A percentile compares a stretch with the other conserved stretches of the same genome.
Evolutionary conservation across 2,329 filamentous ascomycete genomes (phyloP).

Genomic region (Fusarium brachygibbosum): DNA sequence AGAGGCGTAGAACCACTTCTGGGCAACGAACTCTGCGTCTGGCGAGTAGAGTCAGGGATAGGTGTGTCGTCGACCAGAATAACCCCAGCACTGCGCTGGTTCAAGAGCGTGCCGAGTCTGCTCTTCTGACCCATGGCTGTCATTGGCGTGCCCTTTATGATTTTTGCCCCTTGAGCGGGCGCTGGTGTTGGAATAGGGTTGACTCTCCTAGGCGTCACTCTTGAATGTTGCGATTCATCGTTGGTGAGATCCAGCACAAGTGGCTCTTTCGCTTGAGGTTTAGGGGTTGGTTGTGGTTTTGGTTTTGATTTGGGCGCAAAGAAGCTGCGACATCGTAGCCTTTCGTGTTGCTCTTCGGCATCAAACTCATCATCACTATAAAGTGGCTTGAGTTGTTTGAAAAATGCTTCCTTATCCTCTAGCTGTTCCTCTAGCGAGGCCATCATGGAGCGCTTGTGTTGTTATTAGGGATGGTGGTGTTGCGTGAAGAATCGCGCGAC

Average conservation of each 20-base stretch:
- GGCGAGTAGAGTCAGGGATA: conserved; percentile 47
- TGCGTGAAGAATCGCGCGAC: conserved; percentile 13
- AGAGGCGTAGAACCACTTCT: conserved; percentile 53
- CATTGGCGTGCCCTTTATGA: conserved; percentile 53
- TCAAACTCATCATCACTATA: conserved; percentile 53
- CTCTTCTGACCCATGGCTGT: conserved; percentile 40
- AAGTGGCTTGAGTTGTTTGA: conserved; percentile 57
- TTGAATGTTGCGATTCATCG: conserved; percentile 31
- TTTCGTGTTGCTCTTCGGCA: conserved; percentile 51
- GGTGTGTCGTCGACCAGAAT: conserved; percentile 49
- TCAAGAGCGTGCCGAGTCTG: conserved; percentile 36
- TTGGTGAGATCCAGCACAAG: conserved; percentile 35
- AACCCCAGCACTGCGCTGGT: conserved; percentile 36
- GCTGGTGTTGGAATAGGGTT: conserved; percentile 35
- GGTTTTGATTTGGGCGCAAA: conserved; percentile 39
- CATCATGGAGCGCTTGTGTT: conserved; percentile 39
- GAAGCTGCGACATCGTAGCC: conserved; percentile 50
- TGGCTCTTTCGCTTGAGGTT: conserved; percentile 12
- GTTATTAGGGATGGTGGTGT: background rate
- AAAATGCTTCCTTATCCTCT: conserved; percentile 62
- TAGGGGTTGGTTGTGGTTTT: conserved; percentile 5
- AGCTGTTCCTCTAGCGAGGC: conserved; percentile 47
- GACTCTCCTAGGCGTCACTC: conserved; percentile 39
- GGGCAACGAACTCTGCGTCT: conserved; percentile 31
- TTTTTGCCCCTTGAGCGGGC: conserved; percentile 8